Percentiles rank a stretch among this genome's conserved stretches.
Conservation (phyloP, 305 asterid species). For the Ruellia speciosa region DNA sequence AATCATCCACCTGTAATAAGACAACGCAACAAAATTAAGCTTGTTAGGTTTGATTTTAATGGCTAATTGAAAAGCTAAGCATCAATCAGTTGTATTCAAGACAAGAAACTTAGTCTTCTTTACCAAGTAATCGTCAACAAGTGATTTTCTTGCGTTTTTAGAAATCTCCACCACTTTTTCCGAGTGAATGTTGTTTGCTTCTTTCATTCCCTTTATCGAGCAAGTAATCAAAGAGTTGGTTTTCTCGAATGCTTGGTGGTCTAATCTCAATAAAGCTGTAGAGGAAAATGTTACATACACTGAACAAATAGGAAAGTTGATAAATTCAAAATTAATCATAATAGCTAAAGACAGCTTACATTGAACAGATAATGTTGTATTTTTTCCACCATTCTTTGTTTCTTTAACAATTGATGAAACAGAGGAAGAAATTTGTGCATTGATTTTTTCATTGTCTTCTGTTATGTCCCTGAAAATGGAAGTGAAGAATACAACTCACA, state of each 20-base stretch:
- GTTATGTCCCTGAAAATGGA: conserved; percentile 40
- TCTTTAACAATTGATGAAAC: conserved; percentile 51
- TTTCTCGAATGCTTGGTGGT: conserved; percentile 47
- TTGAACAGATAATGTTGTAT: conserved; percentile 39
- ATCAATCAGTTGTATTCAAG: neutral
- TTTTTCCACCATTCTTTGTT: conserved; percentile 45
- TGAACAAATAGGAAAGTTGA: neutral
- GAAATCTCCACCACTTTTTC: conserved; percentile 58
- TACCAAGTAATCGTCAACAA: conserved; percentile 65
- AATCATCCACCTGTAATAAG: conserved; percentile 49
- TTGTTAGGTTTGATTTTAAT: too few species aligned
- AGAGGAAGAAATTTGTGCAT: conserved; percentile 39
- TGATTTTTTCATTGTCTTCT: conserved; percentile 39
- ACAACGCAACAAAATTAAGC: neutral
- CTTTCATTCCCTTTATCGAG: conserved; percentile 45
- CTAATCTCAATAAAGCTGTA: conserved; percentile 55
- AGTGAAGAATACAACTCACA: neutral
- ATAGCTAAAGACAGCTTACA: conserved; percentile 28
- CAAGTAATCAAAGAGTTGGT: conserved; percentile 36
- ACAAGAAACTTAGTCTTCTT: neutral
- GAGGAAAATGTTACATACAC: neutral
- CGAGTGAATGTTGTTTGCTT: conserved; percentile 42
- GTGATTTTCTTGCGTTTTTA: conserved; percentile 55
- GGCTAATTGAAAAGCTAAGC: too few species aligned
- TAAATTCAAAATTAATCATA: too few species aligned